Base-by-base conservation (phyloP, 2,329 filamentous ascomycete genomes). In the Ophiostoma fasciatum region DNA sequence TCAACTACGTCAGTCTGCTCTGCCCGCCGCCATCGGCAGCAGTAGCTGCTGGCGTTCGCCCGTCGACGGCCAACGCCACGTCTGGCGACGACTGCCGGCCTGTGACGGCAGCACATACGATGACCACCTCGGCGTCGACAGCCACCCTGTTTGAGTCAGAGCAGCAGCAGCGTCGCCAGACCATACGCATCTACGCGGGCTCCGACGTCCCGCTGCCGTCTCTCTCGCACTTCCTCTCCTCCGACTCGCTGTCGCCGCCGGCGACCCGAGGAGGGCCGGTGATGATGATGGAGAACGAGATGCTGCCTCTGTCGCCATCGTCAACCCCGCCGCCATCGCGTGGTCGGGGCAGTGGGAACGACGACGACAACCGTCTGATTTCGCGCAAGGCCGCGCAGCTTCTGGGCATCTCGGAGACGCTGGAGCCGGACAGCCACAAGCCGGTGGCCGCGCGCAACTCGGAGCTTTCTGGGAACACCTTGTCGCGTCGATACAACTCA, bases 1-100 rank as follows among this genome's bases (percentile, higher is more conserved):
- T 69, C 51, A 74, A 73, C 50, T 74, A 74, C 52, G 55, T 74
- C 35, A 51, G 51, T 30, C 49, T 53, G 5, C 45, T 63, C 9
- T 59, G 54, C 33, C 40, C 40, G 5, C 23, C 45, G 36, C 28
- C 29, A n/a, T n/a, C n/a, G n/a, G n/a, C n/a, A n/a, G n/a, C n/a
- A n/a, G n/a, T n/a, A n/a, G n/a, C n/a, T n/a, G n/a, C n/a, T n/a
- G n/a, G n/a, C n/a, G n/a, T n/a, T n/a, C n/a, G n/a, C n/a, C n/a
- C n/a, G n/a, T n/a, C n/a, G n/a, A n/a, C n/a, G n/a, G n/a, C n/a
- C n/a, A n/a, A n/a, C n/a, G n/a, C n/a, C n/a, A n/a, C n/a, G n/a
- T n/a, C n/a, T n/a, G n/a, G n/a, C n/a, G n/a, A n/a, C n/a, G n/a
- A n/a, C n/a, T n/a, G 36, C 29, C 25, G 32, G 19, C 47, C 48